A percentile compares a stretch with the other conserved stretches of the same genome.
phyloP scores from a whole-genome alignment of 1,284 basidiomycete species.

The Phenoliferia sp. region DNA sequence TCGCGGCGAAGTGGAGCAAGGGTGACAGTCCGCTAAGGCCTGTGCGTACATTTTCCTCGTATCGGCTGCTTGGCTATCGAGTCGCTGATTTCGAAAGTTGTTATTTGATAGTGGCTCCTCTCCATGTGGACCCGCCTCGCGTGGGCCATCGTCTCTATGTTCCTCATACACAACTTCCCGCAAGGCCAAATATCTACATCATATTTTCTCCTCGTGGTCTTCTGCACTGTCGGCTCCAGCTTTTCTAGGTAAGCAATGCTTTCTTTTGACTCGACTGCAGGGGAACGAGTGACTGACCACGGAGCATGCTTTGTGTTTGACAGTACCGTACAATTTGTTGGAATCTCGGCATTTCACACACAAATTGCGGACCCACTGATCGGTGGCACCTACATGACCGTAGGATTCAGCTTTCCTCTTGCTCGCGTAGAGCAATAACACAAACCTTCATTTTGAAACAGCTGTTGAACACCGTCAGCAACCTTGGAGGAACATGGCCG shows the following conservation, averaged over 20 bases:
- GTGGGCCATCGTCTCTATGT: conserved; percentile 63
- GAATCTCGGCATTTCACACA: conserved; percentile 96
- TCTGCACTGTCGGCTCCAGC: conserved; percentile 76
- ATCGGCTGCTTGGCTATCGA: not conserved
- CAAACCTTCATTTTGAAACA: conserved; percentile 39
- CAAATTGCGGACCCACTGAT: conserved; percentile 94
- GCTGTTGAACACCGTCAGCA: conserved; percentile 93
- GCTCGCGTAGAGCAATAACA: not conserved
- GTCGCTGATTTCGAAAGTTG: no score
- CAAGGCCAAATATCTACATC: conserved; percentile 54
- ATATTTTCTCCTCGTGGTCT: conserved; percentile 74
- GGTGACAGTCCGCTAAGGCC: conserved; percentile 45
- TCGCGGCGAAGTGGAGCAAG: conserved; percentile 79
- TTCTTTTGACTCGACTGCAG: not conserved
- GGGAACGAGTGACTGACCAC: not conserved
- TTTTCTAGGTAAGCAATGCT: conserved; percentile 66
- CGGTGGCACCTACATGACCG: conserved; percentile 97
- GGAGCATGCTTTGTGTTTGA: not conserved
- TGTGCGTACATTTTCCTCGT: conserved; percentile 15
- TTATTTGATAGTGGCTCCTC: conserved; percentile 63
- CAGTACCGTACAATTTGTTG: conserved; percentile 96
- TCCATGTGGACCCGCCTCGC: conserved; percentile 84
- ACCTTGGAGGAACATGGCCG: conserved; percentile 98
- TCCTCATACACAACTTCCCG: conserved; percentile 83
- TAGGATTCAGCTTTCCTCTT: conserved; percentile 45